Percentiles rank a stretch among this genome's conserved stretches.
phyloP scores from a whole-genome alignment of 345 rosid genomes.

The Anastatica hierochuntica region DNA sequence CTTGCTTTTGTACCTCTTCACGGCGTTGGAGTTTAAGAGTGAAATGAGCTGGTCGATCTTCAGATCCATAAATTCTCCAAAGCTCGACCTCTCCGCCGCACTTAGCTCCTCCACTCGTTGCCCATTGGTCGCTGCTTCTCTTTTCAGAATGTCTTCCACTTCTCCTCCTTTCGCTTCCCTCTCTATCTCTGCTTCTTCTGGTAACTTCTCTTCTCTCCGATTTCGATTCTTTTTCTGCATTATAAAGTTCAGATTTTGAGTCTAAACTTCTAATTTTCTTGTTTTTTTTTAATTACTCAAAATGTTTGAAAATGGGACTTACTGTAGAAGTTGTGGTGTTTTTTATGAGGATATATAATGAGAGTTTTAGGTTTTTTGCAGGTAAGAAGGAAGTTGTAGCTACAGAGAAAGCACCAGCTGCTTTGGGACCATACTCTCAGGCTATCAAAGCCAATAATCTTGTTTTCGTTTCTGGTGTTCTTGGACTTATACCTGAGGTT shows the following conservation, averaged over 20 bases:
- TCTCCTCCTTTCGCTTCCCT: constrained; percentile 34
- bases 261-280: too few species aligned
- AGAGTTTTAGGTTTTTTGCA: constrained; percentile 7
- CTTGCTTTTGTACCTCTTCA: not conserved
- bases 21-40: constrained; percentile 17
- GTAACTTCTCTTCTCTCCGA: not conserved
- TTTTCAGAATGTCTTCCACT: constrained; percentile 24
- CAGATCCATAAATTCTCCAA: constrained; percentile 23
- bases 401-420: constrained; percentile 90
- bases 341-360: too few species aligned
- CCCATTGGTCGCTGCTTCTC: constrained; percentile 23
- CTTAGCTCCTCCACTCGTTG: constrained; percentile 22
- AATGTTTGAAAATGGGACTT: too few species aligned
- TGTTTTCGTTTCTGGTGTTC: constrained; percentile 70
- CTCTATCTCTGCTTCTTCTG: constrained; percentile 20
- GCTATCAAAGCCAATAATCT: constrained; percentile 74
- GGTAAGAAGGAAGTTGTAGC: constrained; percentile 58
- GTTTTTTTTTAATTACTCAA: too few species aligned
- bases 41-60: constrained; percentile 27
- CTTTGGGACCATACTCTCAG: constrained; percentile 88
- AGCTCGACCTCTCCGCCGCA: constrained; percentile 21
- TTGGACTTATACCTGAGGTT: constrained; percentile 59
- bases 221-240: not conserved
- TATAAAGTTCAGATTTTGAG: not conserved
- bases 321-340: too few species aligned